These are phyloP conservation scores for Aphanomyces stellatus DNA, from an alignment of 352 stramenopile species.

Conservation along the genomic window DNA sequence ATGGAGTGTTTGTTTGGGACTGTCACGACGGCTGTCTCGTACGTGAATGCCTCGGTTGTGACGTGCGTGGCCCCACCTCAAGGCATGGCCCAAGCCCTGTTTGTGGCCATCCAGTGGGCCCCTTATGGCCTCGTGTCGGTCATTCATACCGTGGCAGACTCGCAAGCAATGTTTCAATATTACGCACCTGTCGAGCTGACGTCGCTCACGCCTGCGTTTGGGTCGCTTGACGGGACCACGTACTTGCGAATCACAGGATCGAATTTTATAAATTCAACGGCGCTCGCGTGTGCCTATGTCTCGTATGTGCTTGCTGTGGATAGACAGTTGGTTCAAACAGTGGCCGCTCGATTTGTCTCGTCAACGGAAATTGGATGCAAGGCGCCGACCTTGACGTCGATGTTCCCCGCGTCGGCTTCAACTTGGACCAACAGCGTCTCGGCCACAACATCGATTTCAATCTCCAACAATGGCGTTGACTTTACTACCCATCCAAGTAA, in stretches of 20 bases:
- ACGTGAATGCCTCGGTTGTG: conserved; percentile 2
- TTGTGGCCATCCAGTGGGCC: conserved; percentile 15
- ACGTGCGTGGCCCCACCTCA: background rate
- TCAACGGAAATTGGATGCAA: conserved; percentile 7
- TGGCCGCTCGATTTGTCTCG: background rate
- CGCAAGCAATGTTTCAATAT: conserved; percentile 7
- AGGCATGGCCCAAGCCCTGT: background rate
- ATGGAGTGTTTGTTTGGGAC: conserved; percentile 7
- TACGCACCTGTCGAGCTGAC: background rate
- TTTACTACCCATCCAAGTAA: background rate
- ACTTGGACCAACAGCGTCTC: background rate
- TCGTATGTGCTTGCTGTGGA: background rate
- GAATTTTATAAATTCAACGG: conserved; percentile 6
- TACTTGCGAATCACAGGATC: background rate
- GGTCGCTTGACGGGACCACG: background rate
- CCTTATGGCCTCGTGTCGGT: conserved; percentile 8
- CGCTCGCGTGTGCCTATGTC: background rate
- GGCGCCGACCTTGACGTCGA: background rate
- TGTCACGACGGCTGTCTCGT: background rate
- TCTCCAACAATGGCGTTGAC: conserved; percentile 3
- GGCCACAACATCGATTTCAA: background rate
- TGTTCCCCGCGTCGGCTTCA: background rate
- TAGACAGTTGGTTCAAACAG: background rate
- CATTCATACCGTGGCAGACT: background rate
- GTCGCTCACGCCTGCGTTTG: background rate